Base-by-base conservation (phyloP, 2,329 filamentous ascomycete species). In the Arthroderma uncinatum region DNA sequence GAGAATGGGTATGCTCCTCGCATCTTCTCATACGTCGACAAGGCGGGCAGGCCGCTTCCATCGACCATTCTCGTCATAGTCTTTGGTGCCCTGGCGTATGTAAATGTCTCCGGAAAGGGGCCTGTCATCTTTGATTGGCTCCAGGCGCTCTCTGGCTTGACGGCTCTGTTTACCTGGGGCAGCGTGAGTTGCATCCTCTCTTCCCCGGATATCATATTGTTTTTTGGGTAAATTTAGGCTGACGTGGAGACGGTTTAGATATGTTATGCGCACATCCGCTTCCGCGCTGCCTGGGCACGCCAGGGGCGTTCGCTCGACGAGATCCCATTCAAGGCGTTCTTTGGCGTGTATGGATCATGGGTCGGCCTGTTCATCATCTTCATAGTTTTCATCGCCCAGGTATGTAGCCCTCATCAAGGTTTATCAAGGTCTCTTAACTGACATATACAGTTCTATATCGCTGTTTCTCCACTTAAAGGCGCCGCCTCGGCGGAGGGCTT, bases 201-300 rank as follows among this genome's bases (percentile, higher is more conserved):
- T 40, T 40, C n/a, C n/a, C n/a, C n/a, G n/a, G n/a, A n/a, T n/a
- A n/a, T n/a, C n/a, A n/a, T n/a, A n/a, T n/a, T n/a, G n/a, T n/a
- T n/a, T n/a, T n/a, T n/a, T n/a, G n/a, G n/a, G 28, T 56, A 16
- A 14, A 14, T 16, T 57, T 28, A 1, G 23, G 14, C 12, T 33
- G 16, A 1, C 9, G n/a, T n/a, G n/a, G n/a, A n/a, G n/a, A n/a
- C n/a, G n/a, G 33, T 23, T 19, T 57, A 62, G 60, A 84, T 86
- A 63, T 84, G 82, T 66, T 67, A 83, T 16, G 77, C 82, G 1
- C 85, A 87, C 64, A 85, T 87, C 65, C 82, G 84, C 19, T 86
- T 85, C 78, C 82, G 83, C 37, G 61, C 65, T 3, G 83, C 82
- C 0, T 86, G 83, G 83, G 68, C 67, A 21, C 65, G 70, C 10